phyloP scores from a whole-genome alignment of 768 basidiomycete genomes.

The Fomitopsis pulvina region DNA sequence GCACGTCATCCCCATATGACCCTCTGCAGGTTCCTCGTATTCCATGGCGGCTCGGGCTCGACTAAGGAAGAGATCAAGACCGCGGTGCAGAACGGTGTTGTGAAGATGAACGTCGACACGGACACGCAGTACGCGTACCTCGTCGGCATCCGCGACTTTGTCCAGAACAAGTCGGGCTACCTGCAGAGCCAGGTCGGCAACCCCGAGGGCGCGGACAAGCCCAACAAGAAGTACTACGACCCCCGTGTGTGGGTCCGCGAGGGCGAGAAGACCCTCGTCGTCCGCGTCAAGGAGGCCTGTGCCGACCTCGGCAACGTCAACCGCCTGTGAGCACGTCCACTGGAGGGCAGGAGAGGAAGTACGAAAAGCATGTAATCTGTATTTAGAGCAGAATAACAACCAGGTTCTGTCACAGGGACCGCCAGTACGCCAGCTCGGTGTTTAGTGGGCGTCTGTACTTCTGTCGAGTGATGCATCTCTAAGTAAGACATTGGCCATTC shows the following conservation, averaged over 20 bases:
- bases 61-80: constrained; percentile 92
- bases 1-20: neutral
- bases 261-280: constrained; percentile 88
- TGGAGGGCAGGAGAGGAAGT: no score
- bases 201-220: constrained; percentile 94
- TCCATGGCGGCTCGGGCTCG: constrained; percentile 99
- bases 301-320: constrained; percentile 69
- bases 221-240: constrained; percentile 99
- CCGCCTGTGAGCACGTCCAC: constrained; percentile 14
- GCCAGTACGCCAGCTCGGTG: no score
- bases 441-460: no score
- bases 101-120: constrained; percentile 99
- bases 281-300: constrained; percentile 93
- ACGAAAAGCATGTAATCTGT: no score
- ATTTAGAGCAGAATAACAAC: no score
- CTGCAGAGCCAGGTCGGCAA: constrained; percentile 90
- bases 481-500: no score
- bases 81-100: constrained; percentile 86
- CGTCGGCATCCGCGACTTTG: constrained; percentile 81
- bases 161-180: constrained; percentile 82
- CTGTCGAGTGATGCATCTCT: no score
- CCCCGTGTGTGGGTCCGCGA: constrained; percentile 98
- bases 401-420: no score
- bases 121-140: constrained; percentile 94
- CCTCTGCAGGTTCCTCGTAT: constrained; percentile 80